Percentiles rank a stretch among this genome's conserved stretches.
Conservation (phyloP, 139 green algal species). For the Asterochloris erici region DNA sequence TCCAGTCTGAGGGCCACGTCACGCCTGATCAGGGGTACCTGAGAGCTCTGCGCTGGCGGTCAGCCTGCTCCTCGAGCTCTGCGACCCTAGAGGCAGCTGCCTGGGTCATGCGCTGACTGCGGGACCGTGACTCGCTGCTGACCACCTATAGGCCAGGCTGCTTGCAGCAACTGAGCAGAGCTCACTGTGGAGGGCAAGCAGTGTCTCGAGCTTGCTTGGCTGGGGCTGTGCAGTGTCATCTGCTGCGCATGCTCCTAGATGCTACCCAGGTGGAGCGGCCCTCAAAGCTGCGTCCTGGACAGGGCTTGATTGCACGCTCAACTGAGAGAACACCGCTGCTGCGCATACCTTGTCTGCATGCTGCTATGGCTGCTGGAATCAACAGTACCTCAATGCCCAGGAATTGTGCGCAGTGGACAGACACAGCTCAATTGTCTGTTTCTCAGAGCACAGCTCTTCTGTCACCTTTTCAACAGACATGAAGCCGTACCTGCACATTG, state of each 20-base stretch:
- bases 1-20: not conserved
- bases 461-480: not conserved
- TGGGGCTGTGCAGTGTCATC: too few species aligned
- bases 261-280: too few species aligned
- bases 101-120: conserved; percentile 20
- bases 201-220: too few species aligned
- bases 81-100: conserved; percentile 11
- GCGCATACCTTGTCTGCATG: too few species aligned
- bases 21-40: not conserved
- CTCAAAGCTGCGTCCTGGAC: too few species aligned
- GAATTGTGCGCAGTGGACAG: not conserved
- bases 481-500: not conserved
- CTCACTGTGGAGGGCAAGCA: too few species aligned
- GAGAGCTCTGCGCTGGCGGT: conserved; percentile 13
- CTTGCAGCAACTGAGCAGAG: too few species aligned
- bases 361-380: not conserved
- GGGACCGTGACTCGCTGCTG: conserved; percentile 8
- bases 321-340: too few species aligned
- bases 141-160: not conserved
- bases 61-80: conserved; percentile 16
- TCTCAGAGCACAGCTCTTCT: not conserved
- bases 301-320: too few species aligned
- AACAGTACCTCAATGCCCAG: not conserved
- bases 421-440: not conserved
- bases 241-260: too few species aligned